Percentiles rank a stretch among this genome's conserved stretches.
These are phyloP conservation scores for Xerocomellus chrysenteron DNA, from an alignment of 768 basidiomycete genomes.

Conservation along the genomic window DNA sequence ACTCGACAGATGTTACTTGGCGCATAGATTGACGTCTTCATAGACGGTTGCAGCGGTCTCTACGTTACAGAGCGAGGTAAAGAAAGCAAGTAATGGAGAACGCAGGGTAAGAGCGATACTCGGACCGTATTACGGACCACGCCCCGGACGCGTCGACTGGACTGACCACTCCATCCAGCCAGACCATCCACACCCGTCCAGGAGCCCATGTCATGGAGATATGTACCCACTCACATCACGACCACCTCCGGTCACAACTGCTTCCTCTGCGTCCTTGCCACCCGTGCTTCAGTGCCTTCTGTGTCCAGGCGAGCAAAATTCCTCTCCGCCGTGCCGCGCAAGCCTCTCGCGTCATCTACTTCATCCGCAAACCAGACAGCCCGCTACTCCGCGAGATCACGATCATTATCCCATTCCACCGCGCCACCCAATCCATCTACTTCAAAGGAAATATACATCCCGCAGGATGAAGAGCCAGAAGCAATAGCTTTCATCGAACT, in stretches of 20 bases:
- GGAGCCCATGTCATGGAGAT: slow-evolving; percentile 13
- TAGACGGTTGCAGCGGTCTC: neutral
- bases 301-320: no score
- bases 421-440: no score
- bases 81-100: neutral
- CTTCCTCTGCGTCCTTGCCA: no score
- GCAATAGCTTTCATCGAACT: no score
- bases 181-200: slow-evolving; percentile 12
- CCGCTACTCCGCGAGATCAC: no score
- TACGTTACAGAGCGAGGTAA: slow-evolving; percentile 3
- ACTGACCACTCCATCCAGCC: slow-evolving; percentile 6
- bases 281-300: no score
- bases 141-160: neutral
- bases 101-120: neutral
- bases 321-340: no score
- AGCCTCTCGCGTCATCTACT: no score
- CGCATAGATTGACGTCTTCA: neutral
- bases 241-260: neutral
- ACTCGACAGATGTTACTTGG: neutral
- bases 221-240: slow-evolving; percentile 8
- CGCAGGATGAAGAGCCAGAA: no score
- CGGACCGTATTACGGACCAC: neutral
- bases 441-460: no score
- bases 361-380: no score
- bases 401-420: no score